Conservation (phyloP, 352 stramenopile genomes). For the Pythium coloratum region DNA sequence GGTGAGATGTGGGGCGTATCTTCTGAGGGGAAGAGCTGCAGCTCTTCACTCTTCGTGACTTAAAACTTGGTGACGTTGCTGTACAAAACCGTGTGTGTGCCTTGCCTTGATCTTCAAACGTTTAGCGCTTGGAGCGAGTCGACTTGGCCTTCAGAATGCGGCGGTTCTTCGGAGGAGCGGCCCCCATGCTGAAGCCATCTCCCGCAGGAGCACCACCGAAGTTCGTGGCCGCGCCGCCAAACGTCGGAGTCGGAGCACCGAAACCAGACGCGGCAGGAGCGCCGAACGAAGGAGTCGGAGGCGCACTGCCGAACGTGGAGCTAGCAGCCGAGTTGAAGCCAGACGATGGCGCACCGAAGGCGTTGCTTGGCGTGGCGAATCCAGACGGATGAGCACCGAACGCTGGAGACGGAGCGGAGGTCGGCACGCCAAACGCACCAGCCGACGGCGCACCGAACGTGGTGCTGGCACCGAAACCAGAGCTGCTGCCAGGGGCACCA, state of each 20-base stretch:
- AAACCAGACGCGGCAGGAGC: conserved; percentile 19
- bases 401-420: conserved; percentile 24
- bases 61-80: conserved; percentile 1
- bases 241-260: conserved; percentile 23
- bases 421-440: conserved; percentile 26
- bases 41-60: not conserved
- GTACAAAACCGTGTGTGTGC: conserved; percentile 8
- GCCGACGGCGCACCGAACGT: conserved; percentile 9
- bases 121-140: conserved; percentile 32
- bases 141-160: conserved; percentile 67
- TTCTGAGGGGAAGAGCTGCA: not conserved
- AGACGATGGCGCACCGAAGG: conserved; percentile 14
- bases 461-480: conserved; percentile 24
- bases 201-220: conserved; percentile 50
- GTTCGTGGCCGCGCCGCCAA: conserved; percentile 15
- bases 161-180: conserved; percentile 50
- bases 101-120: conserved; percentile 15
- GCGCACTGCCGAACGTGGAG: conserved; percentile 22
- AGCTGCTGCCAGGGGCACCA: conserved; percentile 17
- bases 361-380: conserved; percentile 22
- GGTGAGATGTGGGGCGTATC: not conserved
- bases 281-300: conserved; percentile 32
- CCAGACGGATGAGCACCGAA: conserved; percentile 22
- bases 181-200: conserved; percentile 72
- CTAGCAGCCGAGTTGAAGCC: conserved; percentile 8